Evolutionary conservation across 169 alveolate species (phyloP).

Genomic region (Besnoitia besnoiti): DNA sequence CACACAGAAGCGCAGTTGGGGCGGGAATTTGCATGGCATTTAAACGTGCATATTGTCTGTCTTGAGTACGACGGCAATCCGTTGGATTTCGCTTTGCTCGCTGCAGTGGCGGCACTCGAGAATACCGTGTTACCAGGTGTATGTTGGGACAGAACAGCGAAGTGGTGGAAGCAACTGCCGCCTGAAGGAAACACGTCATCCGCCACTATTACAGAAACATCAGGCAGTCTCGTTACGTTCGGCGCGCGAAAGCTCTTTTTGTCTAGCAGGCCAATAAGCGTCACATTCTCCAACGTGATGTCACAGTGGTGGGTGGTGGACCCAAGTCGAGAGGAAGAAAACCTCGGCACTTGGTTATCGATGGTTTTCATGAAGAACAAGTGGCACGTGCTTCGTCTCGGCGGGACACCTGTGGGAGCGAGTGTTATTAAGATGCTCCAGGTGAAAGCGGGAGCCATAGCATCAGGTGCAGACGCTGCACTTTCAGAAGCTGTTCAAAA

Average conservation of each 20-base stretch:
- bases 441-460: background rate
- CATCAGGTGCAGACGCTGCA: background rate
- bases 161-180: constrained; percentile 15
- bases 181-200: background rate
- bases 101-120: constrained; percentile 35
- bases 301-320: constrained; percentile 3
- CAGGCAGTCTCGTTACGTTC: background rate
- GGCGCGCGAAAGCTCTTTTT: background rate
- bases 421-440: background rate
- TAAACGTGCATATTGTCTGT: background rate
- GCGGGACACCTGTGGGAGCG: constrained; percentile 8
- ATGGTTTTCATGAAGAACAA: background rate
- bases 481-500: background rate
- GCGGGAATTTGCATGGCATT: constrained; percentile 1
- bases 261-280: background rate
- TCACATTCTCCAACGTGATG: constrained; percentile 18
- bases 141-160: background rate
- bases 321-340: constrained; percentile 13
- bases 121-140: background rate
- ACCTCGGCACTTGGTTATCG: background rate
- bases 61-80: constrained; percentile 50
- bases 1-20: background rate
- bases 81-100: constrained; percentile 19
- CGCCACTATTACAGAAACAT: background rate
- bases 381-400: background rate